These are phyloP conservation scores for Polygonum maritimum DNA, from an alignment of 148 eudicot species.

Conservation along the genomic window DNA sequence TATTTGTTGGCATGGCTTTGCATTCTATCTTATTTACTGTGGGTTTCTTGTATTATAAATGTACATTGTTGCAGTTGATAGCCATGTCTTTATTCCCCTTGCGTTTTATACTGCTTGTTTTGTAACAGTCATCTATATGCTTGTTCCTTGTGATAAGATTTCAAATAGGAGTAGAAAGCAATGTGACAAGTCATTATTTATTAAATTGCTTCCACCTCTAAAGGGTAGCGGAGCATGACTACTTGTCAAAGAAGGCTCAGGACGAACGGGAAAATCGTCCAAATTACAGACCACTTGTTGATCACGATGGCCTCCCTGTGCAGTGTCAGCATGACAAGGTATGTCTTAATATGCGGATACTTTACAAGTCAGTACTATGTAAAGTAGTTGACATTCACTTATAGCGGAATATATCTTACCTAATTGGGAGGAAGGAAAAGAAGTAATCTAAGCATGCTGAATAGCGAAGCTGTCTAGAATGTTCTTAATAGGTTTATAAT, in stretches of 20 bases:
- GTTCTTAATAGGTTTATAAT: not conserved
- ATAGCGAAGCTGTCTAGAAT: not conserved
- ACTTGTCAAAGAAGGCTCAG: slow-evolving; percentile 51
- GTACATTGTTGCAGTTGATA: not conserved
- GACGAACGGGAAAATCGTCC: slow-evolving; percentile 64
- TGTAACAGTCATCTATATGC: not conserved
- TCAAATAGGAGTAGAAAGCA: not conserved
- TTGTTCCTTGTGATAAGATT: not conserved
- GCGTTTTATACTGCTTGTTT: not conserved
- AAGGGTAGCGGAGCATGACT: slow-evolving; percentile 54
- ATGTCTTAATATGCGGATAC: slow-evolving; percentile 3
- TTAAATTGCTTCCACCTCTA: not conserved
- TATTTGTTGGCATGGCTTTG: not conserved
- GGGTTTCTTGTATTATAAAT: not conserved
- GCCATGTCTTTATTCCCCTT: not conserved
- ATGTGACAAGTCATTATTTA: not conserved
- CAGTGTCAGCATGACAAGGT: slow-evolving; percentile 56
- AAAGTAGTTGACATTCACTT: not conserved
- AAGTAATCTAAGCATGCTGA: not conserved
- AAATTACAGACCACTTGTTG: slow-evolving; percentile 61
- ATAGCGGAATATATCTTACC: not conserved
- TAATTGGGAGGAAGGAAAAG: not conserved
- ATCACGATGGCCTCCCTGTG: slow-evolving; percentile 69
- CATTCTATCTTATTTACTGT: slow-evolving; percentile 3
- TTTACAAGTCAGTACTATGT: not conserved